Percentiles rank a stretch among this genome's conserved stretches.
phyloP scores from a whole-genome alignment of 306 rosid genomes.

The Oxytropis ochrocephala region DNA sequence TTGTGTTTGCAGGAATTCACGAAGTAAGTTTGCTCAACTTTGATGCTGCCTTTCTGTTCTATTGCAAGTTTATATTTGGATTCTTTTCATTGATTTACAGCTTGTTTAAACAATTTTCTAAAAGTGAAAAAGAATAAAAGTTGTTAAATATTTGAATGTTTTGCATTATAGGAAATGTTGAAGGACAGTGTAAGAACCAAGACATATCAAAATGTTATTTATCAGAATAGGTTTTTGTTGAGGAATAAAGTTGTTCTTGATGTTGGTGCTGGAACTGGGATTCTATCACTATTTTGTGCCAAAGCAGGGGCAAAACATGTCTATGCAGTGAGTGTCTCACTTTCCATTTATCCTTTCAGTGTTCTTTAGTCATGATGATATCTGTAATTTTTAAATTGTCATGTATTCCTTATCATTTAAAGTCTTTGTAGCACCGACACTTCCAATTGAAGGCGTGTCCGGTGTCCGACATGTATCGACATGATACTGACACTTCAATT shows the following conservation, averaged over 20 bases:
- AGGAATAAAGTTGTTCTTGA: conserved; percentile 94
- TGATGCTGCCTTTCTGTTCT: conserved; percentile 17
- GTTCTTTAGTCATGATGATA: neutral
- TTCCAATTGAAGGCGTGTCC: too few species aligned
- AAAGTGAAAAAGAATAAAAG: neutral
- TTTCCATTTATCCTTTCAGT: neutral
- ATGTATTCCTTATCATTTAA: neutral
- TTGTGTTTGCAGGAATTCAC: conserved; percentile 83
- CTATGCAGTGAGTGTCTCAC: conserved; percentile 57
- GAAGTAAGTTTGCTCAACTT: conserved; percentile 63
- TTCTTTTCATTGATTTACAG: neutral
- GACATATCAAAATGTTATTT: conserved; percentile 93
- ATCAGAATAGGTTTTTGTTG: conserved; percentile 79
- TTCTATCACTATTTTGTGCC: conserved; percentile 92
- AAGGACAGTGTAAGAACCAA: conserved; percentile 91
- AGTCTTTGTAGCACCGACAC: too few species aligned
- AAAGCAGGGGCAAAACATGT: conserved; percentile 95
- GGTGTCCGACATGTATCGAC: too few species aligned
- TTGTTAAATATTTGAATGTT: too few species aligned
- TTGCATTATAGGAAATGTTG: conserved; percentile 81
- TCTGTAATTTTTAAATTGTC: neutral
- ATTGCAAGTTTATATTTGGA: neutral
- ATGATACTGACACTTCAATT: too few species aligned
- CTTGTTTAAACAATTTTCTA: neutral
- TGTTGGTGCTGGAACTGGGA: conserved; percentile 99